Conservation (phyloP, 441 rosid genomes). For the Viola pubescens region DNA sequence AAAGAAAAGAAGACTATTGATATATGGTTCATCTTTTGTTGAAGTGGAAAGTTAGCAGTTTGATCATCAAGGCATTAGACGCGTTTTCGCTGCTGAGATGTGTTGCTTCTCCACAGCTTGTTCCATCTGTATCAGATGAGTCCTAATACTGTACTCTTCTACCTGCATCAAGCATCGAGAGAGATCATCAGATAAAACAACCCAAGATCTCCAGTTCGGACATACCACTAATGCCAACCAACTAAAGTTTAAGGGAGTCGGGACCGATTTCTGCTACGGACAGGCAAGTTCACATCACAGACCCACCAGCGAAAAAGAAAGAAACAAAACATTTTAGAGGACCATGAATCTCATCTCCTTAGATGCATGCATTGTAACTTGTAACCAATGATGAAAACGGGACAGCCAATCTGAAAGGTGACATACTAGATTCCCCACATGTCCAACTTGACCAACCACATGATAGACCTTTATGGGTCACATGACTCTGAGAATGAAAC, state of each 20-base stretch:
- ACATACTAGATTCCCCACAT: constrained; percentile 14
- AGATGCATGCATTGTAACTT: neutral
- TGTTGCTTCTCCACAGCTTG: constrained; percentile 29
- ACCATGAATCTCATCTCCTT: neutral
- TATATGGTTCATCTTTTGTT: neutral
- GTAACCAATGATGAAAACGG: neutral
- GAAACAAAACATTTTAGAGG: no score
- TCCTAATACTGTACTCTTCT: constrained; percentile 58
- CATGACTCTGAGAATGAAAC: constrained; percentile 13
- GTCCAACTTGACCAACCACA: constrained; percentile 7
- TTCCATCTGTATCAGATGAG: constrained; percentile 59
- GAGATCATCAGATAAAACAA: neutral
- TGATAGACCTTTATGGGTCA: constrained; percentile 12
- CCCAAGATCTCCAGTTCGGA: no score
- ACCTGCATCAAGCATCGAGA: constrained; percentile 33
- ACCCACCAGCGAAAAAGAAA: no score
- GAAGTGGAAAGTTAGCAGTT: constrained; percentile 15
- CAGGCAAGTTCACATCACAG: no score
- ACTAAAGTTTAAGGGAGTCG: no score
- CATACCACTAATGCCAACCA: no score
- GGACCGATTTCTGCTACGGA: no score
- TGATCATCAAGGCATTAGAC: constrained; percentile 19
- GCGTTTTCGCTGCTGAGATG: constrained; percentile 13
- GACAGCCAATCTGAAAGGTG: constrained; percentile 12
- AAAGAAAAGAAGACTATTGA: no score